Conservation (phyloP, 306 rosid genomes). For the Castanospermum australe region DNA sequence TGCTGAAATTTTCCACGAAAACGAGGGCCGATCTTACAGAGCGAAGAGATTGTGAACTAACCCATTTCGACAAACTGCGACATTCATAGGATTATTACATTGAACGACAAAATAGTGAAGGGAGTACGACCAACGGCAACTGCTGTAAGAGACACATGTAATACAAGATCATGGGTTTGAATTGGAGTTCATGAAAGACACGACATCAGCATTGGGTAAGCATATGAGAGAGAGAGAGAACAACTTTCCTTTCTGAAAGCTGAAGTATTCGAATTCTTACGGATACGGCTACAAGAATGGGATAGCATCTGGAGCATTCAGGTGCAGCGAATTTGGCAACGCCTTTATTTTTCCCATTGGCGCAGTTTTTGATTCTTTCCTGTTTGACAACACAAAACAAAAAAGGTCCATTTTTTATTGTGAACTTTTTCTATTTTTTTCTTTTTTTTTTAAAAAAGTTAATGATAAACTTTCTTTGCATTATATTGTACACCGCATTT, state of each 20-base stretch:
- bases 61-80: constrained; percentile 22
- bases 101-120: background rate
- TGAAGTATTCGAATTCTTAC: background rate
- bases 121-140: background rate
- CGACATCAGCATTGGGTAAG: too few species aligned
- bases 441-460: too few species aligned
- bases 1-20: constrained; percentile 7
- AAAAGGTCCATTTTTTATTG: too few species aligned
- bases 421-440: too few species aligned
- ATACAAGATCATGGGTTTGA: constrained; percentile 19
- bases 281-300: background rate
- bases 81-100: constrained; percentile 5
- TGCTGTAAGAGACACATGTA: background rate
- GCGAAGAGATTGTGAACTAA: background rate
- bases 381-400: too few species aligned
- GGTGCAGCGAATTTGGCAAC: background rate
- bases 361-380: too few species aligned
- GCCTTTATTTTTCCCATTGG: too few species aligned
- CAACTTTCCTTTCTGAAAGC: background rate
- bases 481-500: too few species aligned
- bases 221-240: background rate
- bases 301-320: background rate
- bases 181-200: background rate
- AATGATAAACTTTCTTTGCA: too few species aligned
- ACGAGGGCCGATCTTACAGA: constrained; percentile 26